A percentile compares a stretch with the other conserved stretches of the same genome.
Evolutionary conservation across 2,329 filamentous ascomycete genomes (phyloP).

Genomic region (Colletotrichum abscissum): DNA sequence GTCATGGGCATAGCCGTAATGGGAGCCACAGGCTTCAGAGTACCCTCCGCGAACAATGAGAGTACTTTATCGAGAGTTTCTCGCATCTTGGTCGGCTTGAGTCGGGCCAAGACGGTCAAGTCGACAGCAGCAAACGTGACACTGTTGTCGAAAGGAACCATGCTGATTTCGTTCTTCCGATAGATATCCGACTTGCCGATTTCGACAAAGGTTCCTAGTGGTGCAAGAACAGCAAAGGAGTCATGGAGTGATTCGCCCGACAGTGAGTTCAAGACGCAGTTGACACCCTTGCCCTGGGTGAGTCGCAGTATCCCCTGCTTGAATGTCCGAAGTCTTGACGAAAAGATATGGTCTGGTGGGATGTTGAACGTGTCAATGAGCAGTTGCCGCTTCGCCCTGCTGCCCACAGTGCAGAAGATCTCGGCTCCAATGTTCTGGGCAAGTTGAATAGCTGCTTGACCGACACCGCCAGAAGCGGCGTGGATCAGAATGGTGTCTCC

Average conservation of each 20-base stretch:
- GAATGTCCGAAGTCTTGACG: conserved; percentile 42
- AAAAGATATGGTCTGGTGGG: conserved; percentile 41
- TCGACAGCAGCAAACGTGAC: conserved; percentile 59
- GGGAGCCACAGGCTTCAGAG: conserved; percentile 45
- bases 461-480: conserved; percentile 48
- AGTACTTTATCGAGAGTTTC: conserved; percentile 36
- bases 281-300: conserved; percentile 46
- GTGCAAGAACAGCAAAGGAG: conserved; percentile 55
- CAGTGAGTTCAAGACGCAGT: conserved; percentile 53
- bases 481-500: conserved; percentile 50
- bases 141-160: conserved; percentile 57
- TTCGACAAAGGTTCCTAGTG: conserved; percentile 58
- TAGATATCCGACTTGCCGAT: conserved; percentile 52
- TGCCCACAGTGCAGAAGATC: conserved; percentile 45
- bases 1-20: conserved; percentile 48
- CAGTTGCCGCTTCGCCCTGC: conserved; percentile 42
- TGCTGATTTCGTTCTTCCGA: conserved; percentile 55
- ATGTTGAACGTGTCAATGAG: conserved; percentile 41
- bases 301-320: conserved; percentile 40
- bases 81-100: conserved; percentile 31
- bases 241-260: conserved; percentile 53
- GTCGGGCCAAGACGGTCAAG: conserved; percentile 40
- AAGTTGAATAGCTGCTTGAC: conserved; percentile 49
- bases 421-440: conserved; percentile 44
- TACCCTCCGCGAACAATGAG: conserved; percentile 34